Evolutionary conservation across 352 stramenopile species (phyloP), one percentile per base, ranked within the genome.

Genomic region (Elongisporangium senticosum): DNA sequence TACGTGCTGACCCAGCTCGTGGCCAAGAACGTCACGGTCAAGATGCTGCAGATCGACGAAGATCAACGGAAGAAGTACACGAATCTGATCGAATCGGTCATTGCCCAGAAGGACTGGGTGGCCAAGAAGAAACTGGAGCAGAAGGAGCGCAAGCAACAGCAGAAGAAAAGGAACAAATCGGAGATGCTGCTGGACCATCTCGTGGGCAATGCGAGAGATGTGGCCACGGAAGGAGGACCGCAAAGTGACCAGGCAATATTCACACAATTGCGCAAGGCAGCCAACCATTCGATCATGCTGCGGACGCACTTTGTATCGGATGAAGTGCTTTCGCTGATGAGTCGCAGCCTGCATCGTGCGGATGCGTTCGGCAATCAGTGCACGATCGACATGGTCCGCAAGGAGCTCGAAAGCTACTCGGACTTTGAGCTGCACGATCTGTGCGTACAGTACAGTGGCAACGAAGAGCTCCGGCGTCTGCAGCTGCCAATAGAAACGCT

Each of bases 351-450:
- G 43, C 81, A 98, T 62, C 69, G 77, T 48, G 79, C 68, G 4
- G 87, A 93, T 19, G 87, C 83, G 0, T 96, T 96, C 55, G 86
- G 87, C 26, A 94, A 76, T 14, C 91, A 94, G 50, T 95, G 83
- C 56, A 81, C 79, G 0, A 69, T 94, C 8, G 67, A 68, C 13
- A 81, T 95, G 66, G 93, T 98, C n/a, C 75, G 64, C 4, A 92
- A 95, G 61, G 96, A 99, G 65, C 70, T 99, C 4, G 80, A 96
- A 47, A 86, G 82, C 11, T 98, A 98, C 64, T 95, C 78, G 33
- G 96, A 99, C 59, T 99, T 98, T 75, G 89, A 98, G 39, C 75
- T 99, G 47, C 95, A 99, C 62, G 80, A 97, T 61, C 68, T 97
- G 13, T 97, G 90, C 58, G 72, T 96, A 13, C 83, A 98, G 60